Evolutionary conservation across 225 moss, liverwort and hornwort genomes (phyloP), one percentile per base, ranked within the genome.

Genomic region (Bryum argenteum): DNA sequence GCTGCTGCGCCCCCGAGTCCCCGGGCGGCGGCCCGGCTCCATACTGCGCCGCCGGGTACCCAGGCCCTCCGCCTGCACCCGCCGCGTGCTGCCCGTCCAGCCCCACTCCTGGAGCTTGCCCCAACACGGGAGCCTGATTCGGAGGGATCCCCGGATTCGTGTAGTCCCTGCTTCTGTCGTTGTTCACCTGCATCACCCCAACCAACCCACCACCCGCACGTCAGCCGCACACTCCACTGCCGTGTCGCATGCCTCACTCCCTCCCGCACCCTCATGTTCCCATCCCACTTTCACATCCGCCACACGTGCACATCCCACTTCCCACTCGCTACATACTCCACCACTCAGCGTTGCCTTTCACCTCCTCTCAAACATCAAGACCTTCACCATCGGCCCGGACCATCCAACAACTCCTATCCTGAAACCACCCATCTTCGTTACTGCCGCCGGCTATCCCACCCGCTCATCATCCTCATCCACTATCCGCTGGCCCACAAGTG

Each of bases 111-210:
- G 91, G 87, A 44, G 90, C 79, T 63, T 80, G 91, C 62, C 98
- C 92, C 58, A 89, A 73, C 65, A 94, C 94, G 42, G 92, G 92
- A 61, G 91, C 92, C 82, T 98, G 98, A 45, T 87, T 94, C 15
- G 84, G 72, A 9, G 98, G 91, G 57, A 93, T 91, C 54, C 94
- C 94, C 24, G 94, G 97, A 72, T 94, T 94, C 11, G 91, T 98
- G 48, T 98, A 98, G 78, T 98, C 98, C 75, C 92, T 84, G 84
- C 98, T 98, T 65, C 98, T 82, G 64, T 98, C 98, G 50, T 98
- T 98, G 81, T 98, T 98, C 69, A 98, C 98, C 98, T 98, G 85
- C 75, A 74, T 11, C 68, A 57, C 21, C 67, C 33, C 33, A 33
- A 33, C 33, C 33, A 66, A 60, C 39, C 75, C 77, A 5, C 12